Evolutionary conservation across 2,329 filamentous ascomycete species (phyloP).

Genomic region (Conoideocrella luteorostrata): DNA sequence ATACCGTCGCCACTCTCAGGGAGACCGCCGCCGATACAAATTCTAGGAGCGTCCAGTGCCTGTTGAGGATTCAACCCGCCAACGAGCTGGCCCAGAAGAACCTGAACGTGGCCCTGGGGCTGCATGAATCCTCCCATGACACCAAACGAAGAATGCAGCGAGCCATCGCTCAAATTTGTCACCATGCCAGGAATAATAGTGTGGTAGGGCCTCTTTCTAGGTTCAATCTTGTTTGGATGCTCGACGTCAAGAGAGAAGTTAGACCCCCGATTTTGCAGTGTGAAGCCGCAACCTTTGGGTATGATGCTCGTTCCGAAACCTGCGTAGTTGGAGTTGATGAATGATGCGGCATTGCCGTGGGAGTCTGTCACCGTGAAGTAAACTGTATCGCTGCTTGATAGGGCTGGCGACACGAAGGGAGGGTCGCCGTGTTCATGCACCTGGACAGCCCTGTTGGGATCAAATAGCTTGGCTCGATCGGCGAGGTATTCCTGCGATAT

Average conservation of each 20-base stretch:
- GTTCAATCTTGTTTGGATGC: slow-evolving; percentile 76
- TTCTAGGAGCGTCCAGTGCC: slow-evolving; percentile 82
- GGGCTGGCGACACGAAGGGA: slow-evolving; percentile 57
- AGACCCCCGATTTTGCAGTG: slow-evolving; percentile 84
- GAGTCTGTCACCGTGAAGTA: slow-evolving; percentile 84
- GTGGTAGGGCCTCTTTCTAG: slow-evolving; percentile 87
- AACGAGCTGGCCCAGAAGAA: slow-evolving; percentile 80
- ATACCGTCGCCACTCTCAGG: slow-evolving; percentile 51
- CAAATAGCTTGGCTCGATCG: slow-evolving; percentile 55
- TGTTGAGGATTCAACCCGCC: slow-evolving; percentile 79
- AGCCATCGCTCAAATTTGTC: slow-evolving; percentile 67
- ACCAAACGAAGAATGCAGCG: slow-evolving; percentile 79
- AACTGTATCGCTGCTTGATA: slow-evolving; percentile 84
- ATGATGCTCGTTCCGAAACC: slow-evolving; percentile 87
- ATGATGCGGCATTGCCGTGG: slow-evolving; percentile 83
- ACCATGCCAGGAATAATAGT: slow-evolving; percentile 94
- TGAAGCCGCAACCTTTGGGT: slow-evolving; percentile 81
- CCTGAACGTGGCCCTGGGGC: slow-evolving; percentile 92
- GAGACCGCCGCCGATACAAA: slow-evolving; percentile 76
- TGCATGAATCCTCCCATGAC: slow-evolving; percentile 99
- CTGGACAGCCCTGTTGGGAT: slow-evolving; percentile 51
- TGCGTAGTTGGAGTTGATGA: slow-evolving; percentile 93
- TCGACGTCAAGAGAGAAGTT: slow-evolving; percentile 68
- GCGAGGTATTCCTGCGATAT: slow-evolving; percentile 70
- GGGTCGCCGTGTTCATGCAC: slow-evolving; percentile 58